Percentiles rank a stretch among this genome's conserved stretches.
phyloP scores from a whole-genome alignment of 2,329 filamentous ascomycete species.

The Neoascochyta sp. region DNA sequence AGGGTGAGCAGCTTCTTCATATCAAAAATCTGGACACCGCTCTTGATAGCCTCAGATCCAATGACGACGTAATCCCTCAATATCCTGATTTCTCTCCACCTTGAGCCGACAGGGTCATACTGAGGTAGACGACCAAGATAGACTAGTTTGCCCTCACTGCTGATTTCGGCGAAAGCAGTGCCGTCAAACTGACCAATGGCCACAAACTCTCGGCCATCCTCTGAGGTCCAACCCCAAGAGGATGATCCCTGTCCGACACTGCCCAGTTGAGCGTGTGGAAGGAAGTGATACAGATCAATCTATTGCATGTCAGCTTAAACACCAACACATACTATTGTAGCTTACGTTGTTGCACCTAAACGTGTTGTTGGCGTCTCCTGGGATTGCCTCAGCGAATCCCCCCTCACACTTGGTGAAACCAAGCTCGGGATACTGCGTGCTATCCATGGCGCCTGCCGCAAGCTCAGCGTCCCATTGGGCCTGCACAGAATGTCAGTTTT shows the following conservation, averaged over 20 bases:
- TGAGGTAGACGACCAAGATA: slow-evolving; percentile 52
- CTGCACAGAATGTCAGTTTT: slow-evolving; percentile 9
- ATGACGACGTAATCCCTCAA: slow-evolving; percentile 39
- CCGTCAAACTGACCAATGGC: slow-evolving; percentile 48
- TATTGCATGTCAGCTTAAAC: slow-evolving; percentile 8
- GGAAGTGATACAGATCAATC: slow-evolving; percentile 55
- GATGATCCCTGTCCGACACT: slow-evolving; percentile 41
- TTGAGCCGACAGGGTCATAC: slow-evolving; percentile 41
- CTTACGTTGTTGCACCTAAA: slow-evolving; percentile 38
- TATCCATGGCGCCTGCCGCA: slow-evolving; percentile 26
- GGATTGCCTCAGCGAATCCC: slow-evolving; percentile 33
- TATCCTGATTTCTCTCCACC: slow-evolving; percentile 50
- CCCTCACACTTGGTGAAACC: slow-evolving; percentile 29
- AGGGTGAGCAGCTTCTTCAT: slow-evolving; percentile 46
- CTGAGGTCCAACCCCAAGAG: slow-evolving; percentile 53
- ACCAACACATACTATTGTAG: background rate
- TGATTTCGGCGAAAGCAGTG: slow-evolving; percentile 38
- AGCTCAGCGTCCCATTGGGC: slow-evolving; percentile 25
- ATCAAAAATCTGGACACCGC: slow-evolving; percentile 60
- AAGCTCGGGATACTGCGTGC: slow-evolving; percentile 26
- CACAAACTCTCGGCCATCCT: slow-evolving; percentile 51
- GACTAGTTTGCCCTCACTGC: slow-evolving; percentile 45
- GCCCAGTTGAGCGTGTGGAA: slow-evolving; percentile 51
- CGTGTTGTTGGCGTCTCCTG: slow-evolving; percentile 33
- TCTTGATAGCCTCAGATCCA: slow-evolving; percentile 37